Base-by-base conservation (phyloP, 2,329 filamentous ascomycete genomes). In the Nannizziopsis arthrosporioides region DNA sequence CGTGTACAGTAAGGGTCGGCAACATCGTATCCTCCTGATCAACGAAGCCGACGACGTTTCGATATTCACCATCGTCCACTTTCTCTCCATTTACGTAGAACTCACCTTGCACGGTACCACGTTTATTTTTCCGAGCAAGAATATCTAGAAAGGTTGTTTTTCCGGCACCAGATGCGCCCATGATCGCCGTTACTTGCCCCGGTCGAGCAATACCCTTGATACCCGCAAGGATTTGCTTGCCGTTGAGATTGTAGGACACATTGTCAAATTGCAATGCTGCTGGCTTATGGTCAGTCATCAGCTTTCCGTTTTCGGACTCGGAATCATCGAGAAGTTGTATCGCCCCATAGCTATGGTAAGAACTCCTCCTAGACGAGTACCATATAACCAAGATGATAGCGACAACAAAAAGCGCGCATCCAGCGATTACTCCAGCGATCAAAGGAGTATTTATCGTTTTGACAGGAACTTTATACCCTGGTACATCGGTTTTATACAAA, bases 11-110 rank as follows among this genome's bases (percentile, higher is more conserved):
- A 56, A 98, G 72, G 0, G 92, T 98, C 0, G 92, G 83, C 38
- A 98, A 74, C 81, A 98, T 90, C 4, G 90, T 94, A 62, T 98
- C 92, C 61, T 98, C 92, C 68, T 98, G 92, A 58, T 98, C 92
- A 36, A 98, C 92, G 58, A 96, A 98, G 17, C 93, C 92, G 55
- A 95, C 84, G 44, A 96, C 87, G 53, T 80, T 89, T 62, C 85
- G 86, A 69, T 92, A 98, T 53, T 95, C 86, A 27, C 77, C 66
- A 62, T 95, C 86, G 30, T 73, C 74, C 34, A 96, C 81, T 63
- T 85, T 90, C 64, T 96, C 87, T 31, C 92, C 93, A 56, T 96
- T 96, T 59, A 98, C 81, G 59, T 83, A 92, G 59, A 95, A 94
- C 51, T 90, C 78, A 15, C 93, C 93, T 7, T 75, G 71, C 0